A percentile compares a stretch with the other conserved stretches of the same genome.
Evolutionary conservation across 2,329 filamentous ascomycete genomes (phyloP).

Genomic region (Cryoendolithus antarcticus): DNA sequence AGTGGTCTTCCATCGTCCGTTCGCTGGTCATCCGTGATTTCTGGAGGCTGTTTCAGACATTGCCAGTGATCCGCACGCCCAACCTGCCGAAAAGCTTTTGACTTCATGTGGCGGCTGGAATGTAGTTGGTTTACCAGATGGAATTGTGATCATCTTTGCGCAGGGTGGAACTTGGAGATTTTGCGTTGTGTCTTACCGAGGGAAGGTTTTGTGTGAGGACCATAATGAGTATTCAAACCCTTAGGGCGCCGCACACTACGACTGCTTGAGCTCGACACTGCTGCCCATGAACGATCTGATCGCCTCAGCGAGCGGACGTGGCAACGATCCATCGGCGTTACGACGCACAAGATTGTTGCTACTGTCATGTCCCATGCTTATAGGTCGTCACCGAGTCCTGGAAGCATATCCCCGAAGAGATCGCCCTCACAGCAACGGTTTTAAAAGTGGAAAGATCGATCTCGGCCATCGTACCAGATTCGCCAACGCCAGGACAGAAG

Average conservation of each 20-base stretch:
- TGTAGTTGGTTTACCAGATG: conserved; percentile 38
- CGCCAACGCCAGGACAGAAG: conserved; percentile 40
- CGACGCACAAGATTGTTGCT: background rate
- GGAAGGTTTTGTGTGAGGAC: background rate
- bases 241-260: background rate
- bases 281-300: background rate
- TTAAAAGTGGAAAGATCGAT: conserved; percentile 57
- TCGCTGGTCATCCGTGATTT: too few species aligned
- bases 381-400: conserved; percentile 60
- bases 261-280: background rate
- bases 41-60: too few species aligned
- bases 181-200: conserved; percentile 1
- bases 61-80: too few species aligned
- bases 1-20: too few species aligned
- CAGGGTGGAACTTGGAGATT: conserved; percentile 3
- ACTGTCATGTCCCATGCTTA: conserved; percentile 42
- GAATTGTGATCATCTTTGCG: conserved; percentile 19
- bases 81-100: too few species aligned
- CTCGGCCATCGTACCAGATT: conserved; percentile 63
- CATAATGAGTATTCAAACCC: too few species aligned
- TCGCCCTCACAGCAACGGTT: conserved; percentile 67
- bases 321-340: background rate
- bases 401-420: conserved; percentile 40
- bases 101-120: conserved; percentile 32
- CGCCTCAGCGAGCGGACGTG: conserved; percentile 1